phyloP scores from a whole-genome alignment of 257 asterid species.

The Hygrophila difformis region DNA sequence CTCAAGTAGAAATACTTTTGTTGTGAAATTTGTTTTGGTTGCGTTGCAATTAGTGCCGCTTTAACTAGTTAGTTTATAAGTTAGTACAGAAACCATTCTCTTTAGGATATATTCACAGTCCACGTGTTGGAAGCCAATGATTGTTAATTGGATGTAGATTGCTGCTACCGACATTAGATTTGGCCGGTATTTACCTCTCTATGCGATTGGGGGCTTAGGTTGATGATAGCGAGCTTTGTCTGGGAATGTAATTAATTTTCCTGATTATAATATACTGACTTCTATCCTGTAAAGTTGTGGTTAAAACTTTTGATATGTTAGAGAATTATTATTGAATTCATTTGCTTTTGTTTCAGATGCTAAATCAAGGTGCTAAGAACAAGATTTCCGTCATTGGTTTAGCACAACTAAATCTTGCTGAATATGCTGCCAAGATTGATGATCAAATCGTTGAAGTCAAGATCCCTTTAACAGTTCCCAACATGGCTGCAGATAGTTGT shows the following conservation, averaged over 20 bases:
- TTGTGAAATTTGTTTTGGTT: constrained; percentile 1
- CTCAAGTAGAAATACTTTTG: background rate
- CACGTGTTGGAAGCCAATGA: background rate
- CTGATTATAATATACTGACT: background rate
- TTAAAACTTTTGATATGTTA: no score
- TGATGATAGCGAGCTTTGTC: background rate
- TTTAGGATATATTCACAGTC: no score
- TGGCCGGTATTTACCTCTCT: no score
- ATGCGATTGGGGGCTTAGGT: no score
- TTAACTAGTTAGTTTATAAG: background rate
- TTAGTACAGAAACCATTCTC: no score
- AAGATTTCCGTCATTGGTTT: constrained; percentile 52
- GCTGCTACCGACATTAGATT: background rate
- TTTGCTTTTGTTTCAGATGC: constrained; percentile 34
- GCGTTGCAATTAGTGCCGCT: background rate
- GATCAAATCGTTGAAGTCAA: constrained; percentile 43
- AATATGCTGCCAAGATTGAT: constrained; percentile 50
- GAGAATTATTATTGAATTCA: background rate
- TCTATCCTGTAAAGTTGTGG: background rate
- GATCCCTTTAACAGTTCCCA: constrained; percentile 55
- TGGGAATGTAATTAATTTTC: background rate
- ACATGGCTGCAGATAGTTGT: constrained; percentile 29
- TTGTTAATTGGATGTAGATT: background rate
- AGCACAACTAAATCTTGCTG: constrained; percentile 68
- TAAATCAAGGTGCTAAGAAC: constrained; percentile 55